phyloP scores from a whole-genome alignment of 2,329 filamentous ascomycete genomes.

The Alternaria sp. region DNA sequence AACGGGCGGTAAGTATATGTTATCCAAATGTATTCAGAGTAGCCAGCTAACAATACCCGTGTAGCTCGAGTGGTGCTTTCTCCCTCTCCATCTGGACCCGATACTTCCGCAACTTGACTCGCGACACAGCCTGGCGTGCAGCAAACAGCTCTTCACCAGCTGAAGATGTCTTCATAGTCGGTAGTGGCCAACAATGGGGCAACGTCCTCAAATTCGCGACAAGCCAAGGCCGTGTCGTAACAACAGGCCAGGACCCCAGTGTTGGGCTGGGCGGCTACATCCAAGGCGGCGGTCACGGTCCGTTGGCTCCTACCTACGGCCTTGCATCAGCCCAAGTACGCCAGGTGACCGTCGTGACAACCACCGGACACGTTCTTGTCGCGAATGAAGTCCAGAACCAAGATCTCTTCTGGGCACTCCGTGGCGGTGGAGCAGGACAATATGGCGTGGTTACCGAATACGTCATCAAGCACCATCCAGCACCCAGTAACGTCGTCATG shows the following conservation, averaged over 20 bases:
- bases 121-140: neutral
- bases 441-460: slow-evolving; percentile 21
- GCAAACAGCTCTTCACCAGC: neutral
- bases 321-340: slow-evolving; percentile 27
- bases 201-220: neutral
- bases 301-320: slow-evolving; percentile 55
- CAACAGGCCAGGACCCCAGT: slow-evolving; percentile 34
- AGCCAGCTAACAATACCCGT: neutral
- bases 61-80: neutral
- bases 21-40: no score
- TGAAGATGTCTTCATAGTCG: neutral
- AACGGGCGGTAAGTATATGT: slow-evolving; percentile 16
- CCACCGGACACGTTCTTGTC: slow-evolving; percentile 18
- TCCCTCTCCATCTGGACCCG: neutral
- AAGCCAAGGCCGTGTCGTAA: neutral
- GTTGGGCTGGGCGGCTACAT: slow-evolving; percentile 57
- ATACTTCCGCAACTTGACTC: neutral
- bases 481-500: slow-evolving; percentile 10
- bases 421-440: slow-evolving; percentile 22
- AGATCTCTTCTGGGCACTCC: slow-evolving; percentile 30
- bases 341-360: slow-evolving; percentile 20
- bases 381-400: slow-evolving; percentile 19
- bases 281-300: slow-evolving; percentile 62
- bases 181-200: neutral
- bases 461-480: slow-evolving; percentile 22